Evolutionary conservation across 2,329 filamentous ascomycete species (phyloP), one percentile per base, ranked within the genome.

Genomic region (Myriosclerotinia curreyana): DNA sequence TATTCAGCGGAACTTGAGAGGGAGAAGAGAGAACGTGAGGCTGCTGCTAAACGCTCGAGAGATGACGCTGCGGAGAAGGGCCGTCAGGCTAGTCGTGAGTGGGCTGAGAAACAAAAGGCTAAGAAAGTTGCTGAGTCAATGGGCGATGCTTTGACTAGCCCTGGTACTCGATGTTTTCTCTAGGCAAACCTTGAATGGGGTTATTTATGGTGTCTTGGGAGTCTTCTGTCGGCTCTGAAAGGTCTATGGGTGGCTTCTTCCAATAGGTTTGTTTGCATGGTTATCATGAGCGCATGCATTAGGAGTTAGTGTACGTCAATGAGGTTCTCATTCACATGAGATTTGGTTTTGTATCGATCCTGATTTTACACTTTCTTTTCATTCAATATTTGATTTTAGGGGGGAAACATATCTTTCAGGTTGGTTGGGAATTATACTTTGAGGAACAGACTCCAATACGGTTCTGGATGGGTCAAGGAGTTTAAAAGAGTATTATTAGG

Each of bases 21-120:
- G 12, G 84, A 85, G 72, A 81, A 77, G 69, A 78, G 77, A 11
- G 82, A 83, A 66, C 80, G 84, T 42, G 84, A 87, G 69, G 74
- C 76, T 55, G 77, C 79, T 46, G 81, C 84, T 17, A 84, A 81
- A 70, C 71, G 77, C 62, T 84, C 85, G 9, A 78, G 86, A 52
- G 81, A 85, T 69, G 78, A 85, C 70, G 86, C 86, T 31, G 85
- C 86, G 12, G 84, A 88, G 74, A 79, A 82, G 70, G 85, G 83
- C 62, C 80, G 85, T 62, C 78, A 80, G 72, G 79, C 82, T 65
- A 84, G 84, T 68, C 80, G 84, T 42, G 82, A 86, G 69, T 87
- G 85, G 84, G 84, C 84, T 14, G 83, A 86, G 72, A 85, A 81
- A 75, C 82, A 83, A 71, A 68, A 68, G 64, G 66, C 66, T 5